These are phyloP conservation scores for Niveomyces coronatus DNA, from an alignment of 2,329 filamentous ascomycete genomes.

Conservation along the genomic window DNA sequence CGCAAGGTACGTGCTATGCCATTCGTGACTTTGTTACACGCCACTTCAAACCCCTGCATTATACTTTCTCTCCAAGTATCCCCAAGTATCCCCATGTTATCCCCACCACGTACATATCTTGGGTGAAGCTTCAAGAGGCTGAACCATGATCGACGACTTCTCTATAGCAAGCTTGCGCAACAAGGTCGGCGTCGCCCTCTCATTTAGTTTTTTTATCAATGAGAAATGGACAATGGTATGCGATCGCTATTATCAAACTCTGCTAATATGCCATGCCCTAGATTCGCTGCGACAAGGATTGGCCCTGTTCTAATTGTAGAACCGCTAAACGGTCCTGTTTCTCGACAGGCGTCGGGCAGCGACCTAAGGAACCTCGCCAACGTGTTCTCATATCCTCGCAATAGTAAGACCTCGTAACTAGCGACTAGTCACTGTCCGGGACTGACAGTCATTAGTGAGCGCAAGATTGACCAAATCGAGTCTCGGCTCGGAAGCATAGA, in stretches of 20 bases:
- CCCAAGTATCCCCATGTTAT: too few relatives aligned
- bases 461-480: conserved; percentile 41
- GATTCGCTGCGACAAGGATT: conserved; percentile 50
- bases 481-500: conserved; percentile 35
- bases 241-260: too few relatives aligned
- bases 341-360: conserved; percentile 43
- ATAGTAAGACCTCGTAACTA: conserved; percentile 35
- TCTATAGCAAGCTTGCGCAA: not conserved
- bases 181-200: conserved; percentile 3
- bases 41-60: not conserved
- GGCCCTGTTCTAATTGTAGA: conserved; percentile 47
- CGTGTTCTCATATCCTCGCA: conserved; percentile 49
- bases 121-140: not conserved
- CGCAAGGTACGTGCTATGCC: conserved; percentile 16
- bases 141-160: conserved; percentile 1
- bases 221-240: too few relatives aligned
- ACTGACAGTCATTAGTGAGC: conserved; percentile 29
- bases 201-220: not conserved
- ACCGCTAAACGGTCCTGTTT: conserved; percentile 43
- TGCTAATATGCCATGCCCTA: conserved; percentile 17
- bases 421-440: not conserved
- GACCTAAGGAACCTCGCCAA: conserved; percentile 44
- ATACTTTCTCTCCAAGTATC: not conserved
- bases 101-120: not conserved
- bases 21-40: not conserved